phyloP scores from a whole-genome alignment of 257 asterid genomes.

The Solanum medicagineum region DNA sequence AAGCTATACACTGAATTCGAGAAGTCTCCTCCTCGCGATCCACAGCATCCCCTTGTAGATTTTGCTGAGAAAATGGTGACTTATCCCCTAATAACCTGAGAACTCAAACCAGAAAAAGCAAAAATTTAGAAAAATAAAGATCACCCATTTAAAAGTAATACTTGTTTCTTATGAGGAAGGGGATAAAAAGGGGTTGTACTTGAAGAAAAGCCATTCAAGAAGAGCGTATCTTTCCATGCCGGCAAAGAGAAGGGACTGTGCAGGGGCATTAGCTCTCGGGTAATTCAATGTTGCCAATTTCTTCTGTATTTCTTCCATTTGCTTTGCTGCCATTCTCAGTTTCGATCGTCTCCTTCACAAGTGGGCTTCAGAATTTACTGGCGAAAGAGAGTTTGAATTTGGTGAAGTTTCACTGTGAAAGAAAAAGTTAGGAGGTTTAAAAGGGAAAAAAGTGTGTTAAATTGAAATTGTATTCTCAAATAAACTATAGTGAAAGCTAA shows the following conservation, averaged over 20 bases:
- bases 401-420: background rate
- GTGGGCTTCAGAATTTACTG: background rate
- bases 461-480: background rate
- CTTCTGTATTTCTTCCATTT: slow-evolving; percentile 87
- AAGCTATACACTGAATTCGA: slow-evolving; percentile 66
- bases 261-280: slow-evolving; percentile 81
- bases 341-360: background rate
- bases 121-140: background rate
- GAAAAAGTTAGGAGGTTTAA: too few species aligned
- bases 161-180: background rate
- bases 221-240: slow-evolving; percentile 99
- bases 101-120: background rate
- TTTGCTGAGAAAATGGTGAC: slow-evolving; percentile 94
- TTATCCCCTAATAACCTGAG: slow-evolving; percentile 85
- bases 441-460: background rate
- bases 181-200: slow-evolving; percentile 17
- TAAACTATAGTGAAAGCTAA: background rate
- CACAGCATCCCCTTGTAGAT: slow-evolving; percentile 70
- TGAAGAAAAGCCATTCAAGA: slow-evolving; percentile 97
- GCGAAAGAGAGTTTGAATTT: background rate
- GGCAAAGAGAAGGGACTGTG: slow-evolving; percentile 95
- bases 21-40: slow-evolving; percentile 97
- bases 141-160: background rate
- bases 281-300: slow-evolving; percentile 55
- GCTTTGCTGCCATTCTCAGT: slow-evolving; percentile 65